Base-by-base conservation (phyloP, 2,329 filamentous ascomycete species). In the Curvularia verruculosa region DNA sequence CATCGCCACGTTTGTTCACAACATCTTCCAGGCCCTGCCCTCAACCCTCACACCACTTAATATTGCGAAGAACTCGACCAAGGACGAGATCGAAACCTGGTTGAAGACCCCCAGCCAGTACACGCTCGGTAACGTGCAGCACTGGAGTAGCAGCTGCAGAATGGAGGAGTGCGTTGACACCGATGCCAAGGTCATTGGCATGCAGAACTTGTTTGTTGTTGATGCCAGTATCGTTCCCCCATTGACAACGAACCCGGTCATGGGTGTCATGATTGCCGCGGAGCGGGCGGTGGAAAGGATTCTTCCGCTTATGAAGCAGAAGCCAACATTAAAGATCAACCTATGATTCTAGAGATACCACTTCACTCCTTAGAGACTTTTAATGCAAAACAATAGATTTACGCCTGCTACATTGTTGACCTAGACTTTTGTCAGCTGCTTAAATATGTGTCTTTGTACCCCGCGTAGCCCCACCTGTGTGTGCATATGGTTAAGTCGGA, bases 161-260 rank as follows among this genome's bases (percentile, higher is more conserved):
- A 76, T 85, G n/a, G 81, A 77, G 0, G 68, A 64, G 13, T 84
- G 82, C 57, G 82, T 84, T 0, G 82, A 85, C 62, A 56, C 60
- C 0, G 71, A 82, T 56, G 77, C 82, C 1, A 73, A 72, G 54
- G 82, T 84, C 0, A 70, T 79, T 6, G 82, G 82, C 0, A 83
- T 79, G 60, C 57, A 75, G 1, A 85, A 85, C 63, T 67, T 85
- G 23, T 79, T 82, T 55, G 82, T 85, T 1, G 76, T 84, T 3
- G 82, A 85, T 65, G 79, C 78, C 0, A 81, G 79, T 34, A 82
- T 84, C 37, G 59, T 83, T 7, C 68, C 77, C 28, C 82, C 82
- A 0, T 66, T 85, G 63, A 84, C 81, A 0, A 81, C 82, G 1
- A 85, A 85, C 63, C 83, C 83, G 1, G 81, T 83, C 60, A 82